Evolutionary conservation across 345 rosid species (phyloP).

Genomic region (Stellera chamaejasme): DNA sequence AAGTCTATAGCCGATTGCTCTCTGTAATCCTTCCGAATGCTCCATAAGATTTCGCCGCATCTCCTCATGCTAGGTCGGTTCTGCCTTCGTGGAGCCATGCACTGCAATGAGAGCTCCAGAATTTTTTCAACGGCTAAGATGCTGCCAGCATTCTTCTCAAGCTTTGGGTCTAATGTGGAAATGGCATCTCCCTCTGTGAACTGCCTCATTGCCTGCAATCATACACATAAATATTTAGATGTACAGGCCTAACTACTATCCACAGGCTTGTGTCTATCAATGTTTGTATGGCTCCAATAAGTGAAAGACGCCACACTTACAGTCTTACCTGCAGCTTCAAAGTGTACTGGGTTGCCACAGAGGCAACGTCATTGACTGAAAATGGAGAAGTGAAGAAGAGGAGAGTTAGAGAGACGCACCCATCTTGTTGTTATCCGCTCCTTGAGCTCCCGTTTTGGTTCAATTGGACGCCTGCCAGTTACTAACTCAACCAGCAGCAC

Average conservation of each 20-base stretch:
- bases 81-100: slow-evolving; percentile 67
- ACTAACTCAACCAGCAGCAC: slow-evolving; percentile 71
- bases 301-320: too few relatives aligned
- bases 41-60: slow-evolving; percentile 84
- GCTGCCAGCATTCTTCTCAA: slow-evolving; percentile 37
- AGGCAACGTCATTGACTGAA: too few relatives aligned
- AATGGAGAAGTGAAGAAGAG: neutral
- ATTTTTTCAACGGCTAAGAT: slow-evolving; percentile 59
- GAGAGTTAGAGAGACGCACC: slow-evolving; percentile 33
- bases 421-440: slow-evolving; percentile 80
- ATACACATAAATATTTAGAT: slow-evolving; percentile 7
- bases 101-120: slow-evolving; percentile 63
- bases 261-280: too few relatives aligned
- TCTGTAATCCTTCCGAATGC: slow-evolving; percentile 76
- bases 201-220: slow-evolving; percentile 70
- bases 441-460: slow-evolving; percentile 54
- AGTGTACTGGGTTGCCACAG: too few relatives aligned
- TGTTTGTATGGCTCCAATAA: too few relatives aligned
- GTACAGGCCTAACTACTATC: neutral
- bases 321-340: too few relatives aligned
- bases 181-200: slow-evolving; percentile 56
- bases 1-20: slow-evolving; percentile 31
- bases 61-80: slow-evolving; percentile 72
- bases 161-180: slow-evolving; percentile 57
- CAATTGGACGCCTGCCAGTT: slow-evolving; percentile 85